These are phyloP conservation scores for Monosporozyma unispora DNA, from an alignment of 805 yeast species.

Conservation along the genomic window DNA sequence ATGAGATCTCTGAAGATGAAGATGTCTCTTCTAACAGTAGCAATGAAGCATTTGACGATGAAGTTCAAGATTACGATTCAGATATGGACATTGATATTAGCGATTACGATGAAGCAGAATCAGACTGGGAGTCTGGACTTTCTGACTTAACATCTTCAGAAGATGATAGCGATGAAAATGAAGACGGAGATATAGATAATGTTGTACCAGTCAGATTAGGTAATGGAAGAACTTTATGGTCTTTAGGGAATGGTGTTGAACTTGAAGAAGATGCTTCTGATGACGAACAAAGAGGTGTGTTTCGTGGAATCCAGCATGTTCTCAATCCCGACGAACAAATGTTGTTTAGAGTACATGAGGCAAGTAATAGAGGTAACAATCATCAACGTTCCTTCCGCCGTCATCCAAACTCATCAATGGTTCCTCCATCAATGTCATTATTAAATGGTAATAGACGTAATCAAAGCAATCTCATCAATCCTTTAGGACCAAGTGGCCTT, in stretches of 20 bases:
- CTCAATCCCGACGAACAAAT: slow-evolving; percentile 22
- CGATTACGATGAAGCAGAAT: slow-evolving; percentile 30
- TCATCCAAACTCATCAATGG: slow-evolving; percentile 16
- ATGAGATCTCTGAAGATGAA: slow-evolving; percentile 22
- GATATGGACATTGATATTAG: slow-evolving; percentile 29
- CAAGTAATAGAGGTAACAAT: slow-evolving; percentile 7
- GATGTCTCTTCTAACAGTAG: slow-evolving; percentile 13
- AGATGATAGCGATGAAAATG: slow-evolving; percentile 27
- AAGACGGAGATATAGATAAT: slow-evolving; percentile 18
- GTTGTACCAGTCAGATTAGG: slow-evolving; percentile 6
- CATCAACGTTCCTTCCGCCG: slow-evolving; percentile 18
- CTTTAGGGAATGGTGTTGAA: slow-evolving; percentile 23
- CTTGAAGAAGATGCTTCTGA: slow-evolving; percentile 24
- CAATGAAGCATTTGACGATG: slow-evolving; percentile 21
- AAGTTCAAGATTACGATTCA: slow-evolving; percentile 24
- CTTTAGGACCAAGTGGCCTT: slow-evolving; percentile 27
- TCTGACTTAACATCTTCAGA: slow-evolving; percentile 27
- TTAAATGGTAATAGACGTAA: slow-evolving; percentile 22
- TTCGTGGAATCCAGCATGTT: slow-evolving; percentile 29
- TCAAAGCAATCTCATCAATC: slow-evolving; percentile 26
- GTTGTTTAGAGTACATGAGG: slow-evolving; percentile 22
- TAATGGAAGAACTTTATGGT: slow-evolving; percentile 15
- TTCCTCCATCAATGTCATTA: slow-evolving; percentile 24
- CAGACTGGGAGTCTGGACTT: slow-evolving; percentile 31
- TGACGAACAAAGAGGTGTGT: slow-evolving; percentile 25